Evolutionary conservation across 768 basidiomycete genomes (phyloP).

Genomic region (Tulasnella sp.): DNA sequence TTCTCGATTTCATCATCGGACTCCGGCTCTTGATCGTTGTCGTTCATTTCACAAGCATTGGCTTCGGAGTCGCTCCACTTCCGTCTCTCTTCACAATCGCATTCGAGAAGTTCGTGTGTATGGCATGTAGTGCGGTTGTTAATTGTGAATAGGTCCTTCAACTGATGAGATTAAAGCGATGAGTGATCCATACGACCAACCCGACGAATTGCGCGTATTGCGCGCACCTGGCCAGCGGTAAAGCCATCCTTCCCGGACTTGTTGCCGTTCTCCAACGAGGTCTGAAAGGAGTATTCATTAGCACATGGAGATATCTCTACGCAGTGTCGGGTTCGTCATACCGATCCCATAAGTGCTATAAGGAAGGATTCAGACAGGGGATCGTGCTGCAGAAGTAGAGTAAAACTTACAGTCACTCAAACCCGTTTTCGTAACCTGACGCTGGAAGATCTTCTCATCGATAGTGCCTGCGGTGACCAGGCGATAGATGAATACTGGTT

Average conservation of each 20-base stretch:
- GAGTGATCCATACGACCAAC: not conserved
- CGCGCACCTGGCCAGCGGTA: slow-evolving; percentile 67
- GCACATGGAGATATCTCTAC: slow-evolving; percentile 51
- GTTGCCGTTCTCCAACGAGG: slow-evolving; percentile 9
- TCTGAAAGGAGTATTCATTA: slow-evolving; percentile 7
- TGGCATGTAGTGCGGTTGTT: slow-evolving; percentile 70
- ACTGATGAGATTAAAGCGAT: slow-evolving; percentile 34
- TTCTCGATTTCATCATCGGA: slow-evolving; percentile 21
- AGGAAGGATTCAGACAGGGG: too few species aligned
- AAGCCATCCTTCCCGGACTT: slow-evolving; percentile 66
- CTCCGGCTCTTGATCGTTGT: slow-evolving; percentile 24
- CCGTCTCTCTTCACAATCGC: slow-evolving; percentile 42
- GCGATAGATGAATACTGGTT: slow-evolving; percentile 81
- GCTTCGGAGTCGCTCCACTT: slow-evolving; percentile 8
- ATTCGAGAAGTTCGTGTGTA: slow-evolving; percentile 86
- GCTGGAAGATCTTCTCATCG: slow-evolving; percentile 89
- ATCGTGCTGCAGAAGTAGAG: not conserved
- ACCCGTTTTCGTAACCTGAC: slow-evolving; percentile 90
- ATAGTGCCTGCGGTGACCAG: slow-evolving; percentile 82
- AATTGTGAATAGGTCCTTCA: slow-evolving; percentile 87
- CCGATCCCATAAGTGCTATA: not conserved
- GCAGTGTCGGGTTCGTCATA: slow-evolving; percentile 44
- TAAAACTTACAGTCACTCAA: slow-evolving; percentile 64
- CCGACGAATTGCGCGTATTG: slow-evolving; percentile 1
- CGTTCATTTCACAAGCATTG: too few species aligned